phyloP scores from a whole-genome alignment of 2,329 filamentous ascomycete genomes.

The Colletotrichum lentis region DNA sequence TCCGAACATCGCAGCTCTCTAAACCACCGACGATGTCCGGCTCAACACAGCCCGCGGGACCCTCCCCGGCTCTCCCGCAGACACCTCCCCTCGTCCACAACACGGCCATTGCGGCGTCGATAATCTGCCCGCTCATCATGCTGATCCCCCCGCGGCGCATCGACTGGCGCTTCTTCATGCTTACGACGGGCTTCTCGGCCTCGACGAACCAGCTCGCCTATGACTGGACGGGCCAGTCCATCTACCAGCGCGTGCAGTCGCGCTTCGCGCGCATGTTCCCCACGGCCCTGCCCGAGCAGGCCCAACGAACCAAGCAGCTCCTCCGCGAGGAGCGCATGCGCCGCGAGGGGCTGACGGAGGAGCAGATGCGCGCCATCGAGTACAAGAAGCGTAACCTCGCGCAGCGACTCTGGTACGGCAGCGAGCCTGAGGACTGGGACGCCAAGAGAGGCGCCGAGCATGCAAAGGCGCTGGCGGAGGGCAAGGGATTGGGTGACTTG shows the following conservation, averaged over 20 bases:
- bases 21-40: slow-evolving; percentile 20
- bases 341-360: slow-evolving; percentile 38
- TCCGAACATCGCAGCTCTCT: slow-evolving; percentile 2
- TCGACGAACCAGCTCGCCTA: slow-evolving; percentile 64
- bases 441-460: slow-evolving; percentile 61
- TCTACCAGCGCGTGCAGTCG: slow-evolving; percentile 56
- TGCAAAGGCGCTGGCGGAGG: slow-evolving; percentile 61
- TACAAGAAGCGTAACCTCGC: slow-evolving; percentile 46
- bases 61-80: background rate
- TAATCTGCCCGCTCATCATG: slow-evolving; percentile 58
- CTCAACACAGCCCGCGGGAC: slow-evolving; percentile 20
- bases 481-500: slow-evolving; percentile 64
- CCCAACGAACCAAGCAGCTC: slow-evolving; percentile 55
- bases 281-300: slow-evolving; percentile 65
- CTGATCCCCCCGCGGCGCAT: slow-evolving; percentile 61
- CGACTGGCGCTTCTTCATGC: slow-evolving; percentile 60
- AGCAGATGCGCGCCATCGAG: slow-evolving; percentile 43
- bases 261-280: slow-evolving; percentile 57
- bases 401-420: slow-evolving; percentile 66
- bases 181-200: slow-evolving; percentile 60
- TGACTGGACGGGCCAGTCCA: slow-evolving; percentile 65
- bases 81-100: slow-evolving; percentile 55
- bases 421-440: slow-evolving; percentile 63
- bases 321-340: slow-evolving; percentile 50
- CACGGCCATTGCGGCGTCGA: slow-evolving; percentile 57